phyloP scores from a whole-genome alignment of 257 asterid genomes.

The Linderniella brevidens region DNA sequence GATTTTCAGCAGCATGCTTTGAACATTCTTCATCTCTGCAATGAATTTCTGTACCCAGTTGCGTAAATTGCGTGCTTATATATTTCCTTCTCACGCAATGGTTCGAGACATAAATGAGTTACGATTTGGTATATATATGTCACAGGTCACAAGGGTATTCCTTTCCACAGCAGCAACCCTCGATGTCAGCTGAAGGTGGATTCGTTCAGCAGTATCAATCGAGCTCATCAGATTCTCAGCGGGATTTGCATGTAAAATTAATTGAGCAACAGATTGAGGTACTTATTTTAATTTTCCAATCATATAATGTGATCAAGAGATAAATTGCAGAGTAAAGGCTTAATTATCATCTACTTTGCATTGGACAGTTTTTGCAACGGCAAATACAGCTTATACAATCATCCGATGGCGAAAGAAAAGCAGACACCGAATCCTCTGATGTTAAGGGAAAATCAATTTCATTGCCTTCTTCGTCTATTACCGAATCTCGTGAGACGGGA shows the following conservation, averaged over 20 bases:
- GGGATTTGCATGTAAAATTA: constrained; percentile 36
- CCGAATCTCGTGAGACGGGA: constrained; percentile 15
- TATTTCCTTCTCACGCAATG: no score
- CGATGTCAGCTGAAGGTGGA: constrained; percentile 16
- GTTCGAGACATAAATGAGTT: not conserved
- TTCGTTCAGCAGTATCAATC: constrained; percentile 14
- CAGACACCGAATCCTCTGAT: constrained; percentile 21
- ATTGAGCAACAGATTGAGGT: constrained; percentile 77
- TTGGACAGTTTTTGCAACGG: constrained; percentile 37
- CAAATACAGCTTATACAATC: constrained; percentile 39
- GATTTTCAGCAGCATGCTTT: no score
- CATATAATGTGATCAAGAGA: not conserved
- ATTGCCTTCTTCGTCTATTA: constrained; percentile 24
- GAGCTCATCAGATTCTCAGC: constrained; percentile 20
- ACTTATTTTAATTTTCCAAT: constrained; percentile 5
- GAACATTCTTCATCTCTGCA: no score
- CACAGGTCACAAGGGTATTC: constrained; percentile 27
- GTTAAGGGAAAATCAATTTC: constrained; percentile 36
- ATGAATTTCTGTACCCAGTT: no score
- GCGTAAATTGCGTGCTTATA: no score
- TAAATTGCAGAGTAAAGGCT: not conserved
- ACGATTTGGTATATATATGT: not conserved
- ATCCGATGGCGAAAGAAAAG: constrained; percentile 16
- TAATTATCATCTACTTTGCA: not conserved
- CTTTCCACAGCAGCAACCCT: constrained; percentile 25